Conservation (phyloP, 108 stramenopile genomes). For the Fragilaria radians region DNA sequence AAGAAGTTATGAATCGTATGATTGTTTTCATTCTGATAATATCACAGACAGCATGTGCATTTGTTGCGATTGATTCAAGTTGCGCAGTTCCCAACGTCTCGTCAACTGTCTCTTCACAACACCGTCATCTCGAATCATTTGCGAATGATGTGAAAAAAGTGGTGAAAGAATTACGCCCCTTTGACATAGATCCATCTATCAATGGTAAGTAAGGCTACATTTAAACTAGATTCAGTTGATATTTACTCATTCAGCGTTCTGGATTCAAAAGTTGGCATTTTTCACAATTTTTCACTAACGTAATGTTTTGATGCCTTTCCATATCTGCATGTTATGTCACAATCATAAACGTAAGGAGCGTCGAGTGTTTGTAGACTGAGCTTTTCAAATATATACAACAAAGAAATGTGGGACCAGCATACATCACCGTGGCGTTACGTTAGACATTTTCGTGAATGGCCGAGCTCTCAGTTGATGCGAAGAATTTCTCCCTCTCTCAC, state of each 20-base stretch:
- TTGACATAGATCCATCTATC: neutral
- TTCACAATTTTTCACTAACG: neutral
- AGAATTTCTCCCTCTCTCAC: constrained; percentile 31
- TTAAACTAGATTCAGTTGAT: neutral
- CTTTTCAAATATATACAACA: constrained; percentile 22
- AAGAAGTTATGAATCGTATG: no score
- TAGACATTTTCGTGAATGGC: constrained; percentile 19
- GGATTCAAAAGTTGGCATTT: no score
- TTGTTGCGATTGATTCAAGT: no score
- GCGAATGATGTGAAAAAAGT: neutral
- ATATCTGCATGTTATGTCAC: no score
- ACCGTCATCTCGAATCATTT: no score
- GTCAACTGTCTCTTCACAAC: no score
- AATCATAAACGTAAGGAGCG: no score
- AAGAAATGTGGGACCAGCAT: constrained; percentile 47
- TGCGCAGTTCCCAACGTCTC: no score
- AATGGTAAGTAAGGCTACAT: neutral
- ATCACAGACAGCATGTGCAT: no score
- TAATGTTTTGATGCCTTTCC: neutral
- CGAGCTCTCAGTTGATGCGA: constrained; percentile 18
- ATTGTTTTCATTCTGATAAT: no score
- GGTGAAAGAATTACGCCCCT: neutral
- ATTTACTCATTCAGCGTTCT: neutral
- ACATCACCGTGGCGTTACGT: constrained; percentile 30
- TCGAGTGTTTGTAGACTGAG: neutral